phyloP scores from a whole-genome alignment of 495 filamentous ascomycete species.

The Zalerion maritima region DNA sequence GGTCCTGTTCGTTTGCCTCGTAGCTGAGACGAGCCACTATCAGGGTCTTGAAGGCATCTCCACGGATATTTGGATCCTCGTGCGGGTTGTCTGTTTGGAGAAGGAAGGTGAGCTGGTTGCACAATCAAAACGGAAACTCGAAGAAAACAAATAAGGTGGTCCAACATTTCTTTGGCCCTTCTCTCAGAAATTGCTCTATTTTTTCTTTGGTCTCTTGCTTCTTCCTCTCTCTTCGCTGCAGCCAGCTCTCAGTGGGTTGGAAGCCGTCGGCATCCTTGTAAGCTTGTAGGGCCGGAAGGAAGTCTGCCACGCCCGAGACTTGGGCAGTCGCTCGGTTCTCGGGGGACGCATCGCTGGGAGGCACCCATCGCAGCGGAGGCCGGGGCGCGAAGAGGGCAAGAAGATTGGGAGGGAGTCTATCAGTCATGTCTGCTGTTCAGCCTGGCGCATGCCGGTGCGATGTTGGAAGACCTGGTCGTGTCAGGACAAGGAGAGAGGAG shows the following conservation, averaged over 20 bases:
- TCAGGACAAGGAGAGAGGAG: too few relatives aligned
- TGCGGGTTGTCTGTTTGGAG: constrained; percentile 44
- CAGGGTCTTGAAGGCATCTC: constrained; percentile 88
- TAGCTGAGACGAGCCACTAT: constrained; percentile 86
- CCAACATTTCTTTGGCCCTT: constrained; percentile 53
- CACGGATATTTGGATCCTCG: constrained; percentile 71
- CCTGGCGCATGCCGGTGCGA: too few relatives aligned
- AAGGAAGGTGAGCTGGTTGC: constrained; percentile 3
- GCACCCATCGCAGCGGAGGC: constrained; percentile 79
- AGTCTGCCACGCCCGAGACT: constrained; percentile 60
- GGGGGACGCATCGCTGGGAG: constrained; percentile 67
- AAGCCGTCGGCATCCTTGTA: constrained; percentile 62
- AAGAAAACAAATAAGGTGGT: constrained; percentile 8
- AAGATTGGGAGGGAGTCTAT: constrained; percentile 84
- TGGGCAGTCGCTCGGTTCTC: constrained; percentile 62
- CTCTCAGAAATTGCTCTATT: constrained; percentile 45
- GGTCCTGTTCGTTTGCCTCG: constrained; percentile 71
- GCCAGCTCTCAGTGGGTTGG: constrained; percentile 78
- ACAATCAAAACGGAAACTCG: constrained; percentile 1
- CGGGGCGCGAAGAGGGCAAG: constrained; percentile 89
- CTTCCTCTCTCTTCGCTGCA: constrained; percentile 67
- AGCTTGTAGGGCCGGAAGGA: constrained; percentile 50
- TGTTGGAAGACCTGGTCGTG: too few relatives aligned
- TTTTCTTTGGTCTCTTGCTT: constrained; percentile 61
- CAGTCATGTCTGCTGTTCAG: constrained; percentile 73